These are phyloP conservation scores for Sanghuangporus weigelae DNA, from an alignment of 1,284 basidiomycete genomes.

Conservation along the genomic window DNA sequence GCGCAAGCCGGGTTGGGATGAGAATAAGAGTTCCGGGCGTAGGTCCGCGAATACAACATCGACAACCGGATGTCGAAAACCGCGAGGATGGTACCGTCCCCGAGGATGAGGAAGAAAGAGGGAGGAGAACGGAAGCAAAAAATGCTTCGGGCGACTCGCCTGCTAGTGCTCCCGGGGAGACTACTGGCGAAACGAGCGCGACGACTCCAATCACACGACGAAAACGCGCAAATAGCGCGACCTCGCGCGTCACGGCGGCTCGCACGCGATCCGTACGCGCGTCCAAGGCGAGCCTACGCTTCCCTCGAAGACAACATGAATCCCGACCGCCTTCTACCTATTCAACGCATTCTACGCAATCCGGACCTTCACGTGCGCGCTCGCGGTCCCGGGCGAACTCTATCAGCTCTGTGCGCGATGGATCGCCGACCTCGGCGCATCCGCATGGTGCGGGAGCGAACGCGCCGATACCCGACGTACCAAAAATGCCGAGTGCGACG, in stretches of 20 bases:
- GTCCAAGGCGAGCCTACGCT: constrained; percentile 53
- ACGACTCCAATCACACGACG: constrained; percentile 17
- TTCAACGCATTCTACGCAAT: background rate
- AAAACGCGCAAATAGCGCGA: constrained; percentile 31
- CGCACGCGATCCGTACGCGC: constrained; percentile 51
- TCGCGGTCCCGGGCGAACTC: constrained; percentile 5
- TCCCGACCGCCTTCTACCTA: constrained; percentile 11
- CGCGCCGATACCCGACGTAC: constrained; percentile 12
- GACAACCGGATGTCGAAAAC: constrained; percentile 1
- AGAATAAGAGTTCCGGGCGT: constrained; percentile 29
- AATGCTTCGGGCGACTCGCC: background rate
- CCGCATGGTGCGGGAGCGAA: background rate
- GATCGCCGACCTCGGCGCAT: background rate
- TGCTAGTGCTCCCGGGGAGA: constrained; percentile 10
- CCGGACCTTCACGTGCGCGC: constrained; percentile 1
- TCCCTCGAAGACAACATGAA: constrained; percentile 29
- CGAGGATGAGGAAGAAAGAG: background rate
- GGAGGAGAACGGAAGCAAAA: background rate
- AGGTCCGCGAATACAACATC: constrained; percentile 26
- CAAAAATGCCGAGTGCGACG: constrained; percentile 11
- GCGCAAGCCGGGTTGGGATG: constrained; percentile 27
- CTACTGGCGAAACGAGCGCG: constrained; percentile 2
- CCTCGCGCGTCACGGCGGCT: constrained; percentile 49
- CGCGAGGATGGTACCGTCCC: background rate
- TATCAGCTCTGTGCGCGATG: background rate